Conservation (phyloP, 2,329 filamentous ascomycete species). For the Aspergillus sp. region DNA sequence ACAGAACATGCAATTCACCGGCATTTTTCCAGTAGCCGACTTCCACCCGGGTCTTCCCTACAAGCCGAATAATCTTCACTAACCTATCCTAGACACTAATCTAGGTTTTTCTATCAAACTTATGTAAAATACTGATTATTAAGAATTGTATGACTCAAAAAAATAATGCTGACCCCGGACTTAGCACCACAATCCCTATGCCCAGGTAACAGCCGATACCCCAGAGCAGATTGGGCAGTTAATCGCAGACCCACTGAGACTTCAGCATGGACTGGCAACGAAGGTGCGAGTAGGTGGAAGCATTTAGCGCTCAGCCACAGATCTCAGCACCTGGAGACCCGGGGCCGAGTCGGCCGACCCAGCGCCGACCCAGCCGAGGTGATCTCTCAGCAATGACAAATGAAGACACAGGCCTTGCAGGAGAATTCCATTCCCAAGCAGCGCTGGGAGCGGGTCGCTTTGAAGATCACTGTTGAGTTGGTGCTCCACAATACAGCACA, state of each 20-base stretch:
- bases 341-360: not conserved
- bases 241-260: not conserved
- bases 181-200: not conserved
- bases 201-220: not conserved
- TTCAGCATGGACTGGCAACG: not conserved
- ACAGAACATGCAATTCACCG: too few relatives aligned
- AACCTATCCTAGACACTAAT: too few relatives aligned
- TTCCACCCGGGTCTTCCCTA: too few relatives aligned
- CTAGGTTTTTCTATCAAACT: too few relatives aligned
- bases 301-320: conserved; percentile 3
- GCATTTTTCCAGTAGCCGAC: too few relatives aligned
- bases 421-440: not conserved
- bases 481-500: not conserved
- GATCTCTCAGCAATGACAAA: conserved; percentile 1
- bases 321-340: not conserved
- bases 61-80: too few relatives aligned
- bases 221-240: not conserved
- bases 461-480: conserved; percentile 5
- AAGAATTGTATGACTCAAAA: not conserved
- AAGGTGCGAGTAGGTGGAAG: not conserved
- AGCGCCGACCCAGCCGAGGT: not conserved
- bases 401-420: not conserved
- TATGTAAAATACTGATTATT: not conserved
- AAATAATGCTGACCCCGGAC: not conserved
- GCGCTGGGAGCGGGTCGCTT: not conserved